Conservation (phyloP, 257 asterid genomes). For the Plantago ovata region DNA sequence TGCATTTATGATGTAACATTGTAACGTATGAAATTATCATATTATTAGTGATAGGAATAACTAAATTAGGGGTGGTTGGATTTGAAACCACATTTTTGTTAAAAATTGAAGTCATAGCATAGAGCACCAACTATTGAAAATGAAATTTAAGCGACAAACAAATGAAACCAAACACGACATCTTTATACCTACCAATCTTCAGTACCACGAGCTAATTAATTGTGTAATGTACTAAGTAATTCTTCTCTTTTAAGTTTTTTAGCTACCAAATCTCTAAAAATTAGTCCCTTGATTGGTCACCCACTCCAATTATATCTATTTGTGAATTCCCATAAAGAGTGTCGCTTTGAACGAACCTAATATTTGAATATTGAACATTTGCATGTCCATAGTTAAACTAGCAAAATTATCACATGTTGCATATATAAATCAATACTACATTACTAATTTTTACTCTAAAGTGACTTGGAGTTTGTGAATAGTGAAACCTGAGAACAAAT, state of each 20-base stretch:
- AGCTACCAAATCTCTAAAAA: not conserved
- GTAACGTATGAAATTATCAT: too few relatives aligned
- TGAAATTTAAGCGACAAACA: constrained; percentile 7
- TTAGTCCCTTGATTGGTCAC: too few relatives aligned
- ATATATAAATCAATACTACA: too few relatives aligned
- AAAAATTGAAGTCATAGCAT: not conserved
- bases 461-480: too few relatives aligned
- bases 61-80: not conserved
- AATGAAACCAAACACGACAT: constrained; percentile 8
- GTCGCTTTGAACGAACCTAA: too few relatives aligned
- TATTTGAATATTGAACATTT: too few relatives aligned
- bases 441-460: too few relatives aligned
- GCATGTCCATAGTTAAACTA: too few relatives aligned
- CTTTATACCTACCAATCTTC: not conserved
- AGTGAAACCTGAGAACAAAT: too few relatives aligned
- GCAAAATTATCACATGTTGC: too few relatives aligned
- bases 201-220: not conserved
- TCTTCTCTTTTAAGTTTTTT: not conserved
- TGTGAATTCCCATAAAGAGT: too few relatives aligned
- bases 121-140: constrained; percentile 25
- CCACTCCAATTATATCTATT: too few relatives aligned
- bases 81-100: constrained; percentile 7
- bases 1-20: not conserved
- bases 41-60: not conserved
- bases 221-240: not conserved